These are phyloP conservation scores for Moricandia arvensis DNA, from an alignment of 345 rosid genomes.

Conservation along the genomic window DNA sequence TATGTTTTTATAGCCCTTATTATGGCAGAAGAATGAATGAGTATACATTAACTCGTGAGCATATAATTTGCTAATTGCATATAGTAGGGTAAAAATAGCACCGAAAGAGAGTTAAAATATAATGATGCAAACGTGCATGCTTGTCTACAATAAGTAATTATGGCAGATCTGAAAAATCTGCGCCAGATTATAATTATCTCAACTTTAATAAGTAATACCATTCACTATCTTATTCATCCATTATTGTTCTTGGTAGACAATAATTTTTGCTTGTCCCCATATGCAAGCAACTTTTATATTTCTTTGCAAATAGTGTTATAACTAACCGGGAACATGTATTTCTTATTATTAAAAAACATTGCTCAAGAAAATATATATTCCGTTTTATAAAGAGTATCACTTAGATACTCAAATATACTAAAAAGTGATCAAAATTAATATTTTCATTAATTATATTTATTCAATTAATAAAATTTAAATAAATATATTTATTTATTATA, in stretches of 20 bases:
- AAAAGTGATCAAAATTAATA: no score
- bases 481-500: no score
- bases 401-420: no score
- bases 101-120: constrained; percentile 27
- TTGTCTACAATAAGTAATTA: constrained; percentile 33
- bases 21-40: background rate
- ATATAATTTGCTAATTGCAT: constrained; percentile 22
- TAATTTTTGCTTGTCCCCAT: constrained; percentile 30
- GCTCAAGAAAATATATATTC: background rate
- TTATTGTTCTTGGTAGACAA: constrained; percentile 35
- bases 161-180: constrained; percentile 16
- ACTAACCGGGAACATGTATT: background rate
- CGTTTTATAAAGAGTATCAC: no score
- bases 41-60: constrained; percentile 25
- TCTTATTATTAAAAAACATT: background rate
- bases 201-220: constrained; percentile 22
- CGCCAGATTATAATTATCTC: constrained; percentile 12
- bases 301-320: background rate
- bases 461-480: no score
- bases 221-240: constrained; percentile 31
- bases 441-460: no score
- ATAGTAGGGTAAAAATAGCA: constrained; percentile 9
- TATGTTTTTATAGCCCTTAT: constrained; percentile 6
- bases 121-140: constrained; percentile 33
- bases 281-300: constrained; percentile 1